Evolutionary conservation across 2,329 filamentous ascomycete species (phyloP), one percentile per base, ranked within the genome.

Genomic region (Stagonosporopsis tanaceti): DNA sequence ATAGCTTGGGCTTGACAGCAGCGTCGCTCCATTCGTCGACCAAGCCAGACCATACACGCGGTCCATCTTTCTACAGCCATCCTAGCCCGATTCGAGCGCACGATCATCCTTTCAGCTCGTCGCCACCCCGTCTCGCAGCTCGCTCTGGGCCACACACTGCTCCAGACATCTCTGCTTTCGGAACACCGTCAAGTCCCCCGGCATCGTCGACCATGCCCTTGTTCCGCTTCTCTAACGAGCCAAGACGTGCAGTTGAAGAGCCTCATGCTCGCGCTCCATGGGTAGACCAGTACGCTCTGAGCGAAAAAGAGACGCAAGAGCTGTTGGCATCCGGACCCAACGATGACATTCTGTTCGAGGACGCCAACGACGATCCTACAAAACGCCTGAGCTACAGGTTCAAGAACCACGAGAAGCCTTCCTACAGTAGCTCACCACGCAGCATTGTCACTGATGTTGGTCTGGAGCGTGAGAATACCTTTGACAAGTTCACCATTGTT

Each of bases 241-340:
- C 50, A 1, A 46, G 50, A 3, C 40, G 14, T 25, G 40, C 46
- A 3, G 55, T 54, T 0, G 60, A 66, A 1, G 59, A 66, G 25
- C 60, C 64, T 5, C 58, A 63, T 42, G 56, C 58, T 14, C 62
- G 59, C 38, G 46, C 61, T 17, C 69, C 66, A 11, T 69, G 64
- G 64, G 39, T 50, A 9, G 61, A 60, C 28, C 65, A 50, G 2
- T 73, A 70, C 28, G 62, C 63, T 17, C 57, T 76, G 14, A 74
- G 66, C 41, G 68, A 74, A 25, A 73, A 72, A 25, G 68, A 73
- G 51, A 74, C 68, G 1, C 65, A 70, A 53, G 73, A 76, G 46
- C 40, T 76, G 22, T 61, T 76, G 9, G 68, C 65, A 25, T 76
- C 73, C 24, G 74, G 74, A 6, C 73, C 74, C 9, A 76, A 75